Evolutionary conservation across 805 yeast genomes (phyloP), one percentile per base, ranked within the genome.

Genomic region (Yamadazyma scolyti): DNA sequence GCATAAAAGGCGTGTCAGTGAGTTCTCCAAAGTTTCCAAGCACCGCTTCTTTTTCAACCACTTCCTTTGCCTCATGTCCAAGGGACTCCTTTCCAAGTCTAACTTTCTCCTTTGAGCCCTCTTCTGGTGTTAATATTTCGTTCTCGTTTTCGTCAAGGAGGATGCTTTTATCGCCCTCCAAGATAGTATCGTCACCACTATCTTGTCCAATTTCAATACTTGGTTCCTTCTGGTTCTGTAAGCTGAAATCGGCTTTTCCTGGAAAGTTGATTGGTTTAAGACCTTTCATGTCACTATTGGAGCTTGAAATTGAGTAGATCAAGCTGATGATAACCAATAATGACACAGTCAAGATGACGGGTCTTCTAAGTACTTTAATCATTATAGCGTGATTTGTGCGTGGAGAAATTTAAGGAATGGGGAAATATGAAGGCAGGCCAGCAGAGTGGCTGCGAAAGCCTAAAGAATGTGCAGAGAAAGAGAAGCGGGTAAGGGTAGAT

Each of bases 1-100:
- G 95, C 98, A 93, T 93, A 49, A 88, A 88, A 2, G 88, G 68
- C 9, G 58, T 51, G 16, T 60, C 65, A 1, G 65, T 61, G 31
- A 43, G 43, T 6, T 41, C 52, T 10, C 27, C 39, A 10, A 23
- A 20, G 17, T 27, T 27, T 23, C 11, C 25, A 22, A 23, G 14
- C 15, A 36, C 20, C 20, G 17, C 34, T 15, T 6, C 13, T 11
- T 18, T 11, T 29, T 21, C 27, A 5, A 11, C 27, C n/a, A 16
- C 20, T 9, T 11, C 28, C 10, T 14, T 24, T 8, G 8, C 13
- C 20, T 12, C n/a, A 28, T 25, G 26, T 14, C 5, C 24, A 6
- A 17, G 27, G 9, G 23, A 23, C 23, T 11, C 6, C 16, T 11
- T 5, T 5, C 6, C 9, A 9, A n/a, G n/a, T n/a, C n/a, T 14